phyloP scores from a whole-genome alignment of 176 grass and related monocot genomes.

The Coix lacrymajobi region DNA sequence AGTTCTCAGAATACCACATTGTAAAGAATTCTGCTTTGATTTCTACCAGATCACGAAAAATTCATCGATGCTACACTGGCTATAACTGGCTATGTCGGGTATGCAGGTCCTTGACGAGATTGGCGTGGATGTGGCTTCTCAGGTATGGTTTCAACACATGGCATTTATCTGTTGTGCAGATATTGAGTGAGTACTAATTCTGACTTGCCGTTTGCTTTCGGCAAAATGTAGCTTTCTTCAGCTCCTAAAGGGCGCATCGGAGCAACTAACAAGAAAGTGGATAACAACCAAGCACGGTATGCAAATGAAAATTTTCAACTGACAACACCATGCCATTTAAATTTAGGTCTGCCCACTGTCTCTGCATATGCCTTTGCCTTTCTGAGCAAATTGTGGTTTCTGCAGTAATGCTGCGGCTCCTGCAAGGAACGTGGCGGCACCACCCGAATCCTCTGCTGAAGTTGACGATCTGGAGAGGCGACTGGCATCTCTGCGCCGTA shows the following conservation, averaged over 20 bases:
- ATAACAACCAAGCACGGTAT: conserved; percentile 68
- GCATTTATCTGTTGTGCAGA: background rate
- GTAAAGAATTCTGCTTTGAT: background rate
- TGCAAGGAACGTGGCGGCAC: conserved; percentile 23
- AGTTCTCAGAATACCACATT: background rate
- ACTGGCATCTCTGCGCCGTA: conserved; percentile 77
- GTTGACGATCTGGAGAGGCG: conserved; percentile 93
- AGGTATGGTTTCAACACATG: conserved; percentile 41
- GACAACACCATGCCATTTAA: background rate
- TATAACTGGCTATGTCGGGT: background rate
- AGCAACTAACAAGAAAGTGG: conserved; percentile 52
- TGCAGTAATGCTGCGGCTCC: conserved; percentile 42
- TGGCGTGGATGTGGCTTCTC: conserved; percentile 92
- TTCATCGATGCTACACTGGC: background rate
- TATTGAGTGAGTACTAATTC: conserved; percentile 2
- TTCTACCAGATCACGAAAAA: background rate
- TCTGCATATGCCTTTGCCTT: background rate
- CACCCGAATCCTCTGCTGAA: conserved; percentile 60
- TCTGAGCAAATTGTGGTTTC: conserved; percentile 14
- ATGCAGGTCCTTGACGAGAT: conserved; percentile 93
- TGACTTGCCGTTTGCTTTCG: background rate
- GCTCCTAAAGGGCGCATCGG: conserved; percentile 86
- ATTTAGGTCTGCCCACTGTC: background rate
- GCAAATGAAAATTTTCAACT: conserved; percentile 3
- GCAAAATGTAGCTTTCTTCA: conserved; percentile 72